Percentiles rank a stretch among this genome's conserved stretches.
These are phyloP conservation scores for Termitomyces eurrhizus DNA, from an alignment of 768 basidiomycete genomes.

Conservation along the genomic window DNA sequence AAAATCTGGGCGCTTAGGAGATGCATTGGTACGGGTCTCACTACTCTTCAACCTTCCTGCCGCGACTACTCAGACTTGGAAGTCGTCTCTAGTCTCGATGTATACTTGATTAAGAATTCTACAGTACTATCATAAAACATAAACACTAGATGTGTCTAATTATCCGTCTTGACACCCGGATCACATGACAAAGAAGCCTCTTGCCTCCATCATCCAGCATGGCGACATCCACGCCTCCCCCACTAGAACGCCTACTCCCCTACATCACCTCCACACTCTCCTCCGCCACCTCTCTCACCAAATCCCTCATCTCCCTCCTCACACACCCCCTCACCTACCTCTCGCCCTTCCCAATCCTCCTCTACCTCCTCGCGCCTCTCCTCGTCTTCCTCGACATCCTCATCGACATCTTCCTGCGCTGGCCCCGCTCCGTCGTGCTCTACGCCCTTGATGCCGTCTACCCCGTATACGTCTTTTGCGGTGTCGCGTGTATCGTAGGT, in stretches of 20 bases:
- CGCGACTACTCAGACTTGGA: no score
- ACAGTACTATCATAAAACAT: no score
- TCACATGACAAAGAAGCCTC: not conserved
- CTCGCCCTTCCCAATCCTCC: slow-evolving; percentile 25
- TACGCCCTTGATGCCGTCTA: slow-evolving; percentile 42
- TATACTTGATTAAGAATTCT: no score
- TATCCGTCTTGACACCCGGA: not conserved
- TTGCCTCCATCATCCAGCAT: not conserved
- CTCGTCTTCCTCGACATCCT: slow-evolving; percentile 37
- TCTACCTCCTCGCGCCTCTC: slow-evolving; percentile 47
- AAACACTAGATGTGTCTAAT: no score
- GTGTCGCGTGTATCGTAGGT: slow-evolving; percentile 53
- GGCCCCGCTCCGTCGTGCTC: slow-evolving; percentile 37
- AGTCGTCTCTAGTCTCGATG: no score
- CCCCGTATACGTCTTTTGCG: slow-evolving; percentile 54
- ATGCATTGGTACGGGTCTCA: no score
- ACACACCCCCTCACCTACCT: slow-evolving; percentile 7
- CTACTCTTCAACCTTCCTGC: no score
- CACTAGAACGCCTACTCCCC: slow-evolving; percentile 15
- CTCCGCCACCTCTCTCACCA: not conserved
- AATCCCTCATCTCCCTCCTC: slow-evolving; percentile 1
- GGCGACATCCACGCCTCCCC: slow-evolving; percentile 3
- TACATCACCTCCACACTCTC: slow-evolving; percentile 11
- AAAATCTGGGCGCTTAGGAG: no score
- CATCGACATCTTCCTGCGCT: slow-evolving; percentile 37